Evolutionary conservation across 75 land plant genomes (phyloP).

Genomic region (Isoetes taiwanensis): DNA sequence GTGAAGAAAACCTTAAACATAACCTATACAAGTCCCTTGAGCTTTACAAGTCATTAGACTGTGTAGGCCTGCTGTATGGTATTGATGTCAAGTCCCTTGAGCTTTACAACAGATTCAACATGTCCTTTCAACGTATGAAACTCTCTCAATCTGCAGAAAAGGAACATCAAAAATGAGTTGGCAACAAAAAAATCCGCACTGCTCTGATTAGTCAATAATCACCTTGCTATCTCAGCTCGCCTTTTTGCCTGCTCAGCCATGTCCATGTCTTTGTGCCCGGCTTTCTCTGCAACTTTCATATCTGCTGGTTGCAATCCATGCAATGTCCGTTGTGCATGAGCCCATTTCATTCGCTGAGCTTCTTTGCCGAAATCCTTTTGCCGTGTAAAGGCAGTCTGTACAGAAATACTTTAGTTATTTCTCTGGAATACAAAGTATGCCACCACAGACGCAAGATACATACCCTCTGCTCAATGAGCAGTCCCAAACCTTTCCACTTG

Average conservation of each 20-base stretch:
- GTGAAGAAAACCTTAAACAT: too few relatives aligned
- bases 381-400: constrained; percentile 52
- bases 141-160: constrained; percentile 34
- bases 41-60: too few relatives aligned
- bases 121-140: constrained; percentile 47
- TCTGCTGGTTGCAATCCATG: constrained; percentile 57
- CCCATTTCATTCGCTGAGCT: constrained; percentile 51
- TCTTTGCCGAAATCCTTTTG: constrained; percentile 56
- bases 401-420: not conserved
- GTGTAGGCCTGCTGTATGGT: constrained; percentile 47
- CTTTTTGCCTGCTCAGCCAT: constrained; percentile 93
- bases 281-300: constrained; percentile 20
- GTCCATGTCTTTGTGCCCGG: constrained; percentile 37
- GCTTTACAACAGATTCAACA: constrained; percentile 43
- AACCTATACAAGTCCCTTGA: too few relatives aligned
- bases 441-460: not conserved
- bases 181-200: too few relatives aligned
- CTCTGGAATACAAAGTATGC: constrained; percentile 6
- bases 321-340: constrained; percentile 46
- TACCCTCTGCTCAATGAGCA: constrained; percentile 45
- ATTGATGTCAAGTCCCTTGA: constrained; percentile 41
- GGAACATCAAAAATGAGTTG: too few relatives aligned
- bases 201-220: not conserved
- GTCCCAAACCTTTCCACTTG: constrained; percentile 57
- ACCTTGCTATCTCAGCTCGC: constrained; percentile 84